Evolutionary conservation across 768 basidiomycete genomes (phyloP).

Genomic region (Mycena vitilis): DNA sequence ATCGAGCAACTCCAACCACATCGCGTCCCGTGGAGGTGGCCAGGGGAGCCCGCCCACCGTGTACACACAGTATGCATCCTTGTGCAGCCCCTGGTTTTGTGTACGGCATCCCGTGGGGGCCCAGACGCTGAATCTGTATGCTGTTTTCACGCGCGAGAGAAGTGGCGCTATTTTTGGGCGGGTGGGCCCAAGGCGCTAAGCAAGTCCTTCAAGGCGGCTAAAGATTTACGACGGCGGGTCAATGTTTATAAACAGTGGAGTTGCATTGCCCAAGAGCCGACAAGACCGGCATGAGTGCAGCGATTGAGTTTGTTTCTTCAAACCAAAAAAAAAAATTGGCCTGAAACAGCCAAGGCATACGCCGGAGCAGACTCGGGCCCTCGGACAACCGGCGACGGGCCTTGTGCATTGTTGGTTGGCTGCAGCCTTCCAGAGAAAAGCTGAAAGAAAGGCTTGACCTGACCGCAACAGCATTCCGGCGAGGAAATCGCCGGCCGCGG

Average conservation of each 20-base stretch:
- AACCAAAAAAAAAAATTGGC: background rate
- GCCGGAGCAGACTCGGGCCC: slow-evolving; percentile 4
- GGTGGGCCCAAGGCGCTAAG: background rate
- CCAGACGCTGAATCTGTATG: background rate
- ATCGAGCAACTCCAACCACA: no score
- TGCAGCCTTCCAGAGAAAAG: no score
- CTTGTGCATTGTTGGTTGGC: no score
- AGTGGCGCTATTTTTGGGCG: slow-evolving; percentile 1
- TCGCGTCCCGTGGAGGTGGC: no score
- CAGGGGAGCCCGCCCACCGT: no score
- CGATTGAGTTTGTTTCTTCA: no score
- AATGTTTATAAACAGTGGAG: background rate
- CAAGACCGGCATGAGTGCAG: background rate
- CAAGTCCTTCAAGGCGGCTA: background rate
- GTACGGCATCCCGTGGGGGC: background rate
- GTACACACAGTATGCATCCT: no score
- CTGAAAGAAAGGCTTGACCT: no score
- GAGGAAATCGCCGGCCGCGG: background rate
- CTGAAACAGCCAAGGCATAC: background rate
- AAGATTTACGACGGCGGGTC: background rate
- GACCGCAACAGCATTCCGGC: background rate
- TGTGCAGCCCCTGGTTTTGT: no score
- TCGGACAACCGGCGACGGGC: background rate
- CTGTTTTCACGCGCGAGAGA: background rate
- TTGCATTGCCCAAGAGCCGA: slow-evolving; percentile 1